Percentiles rank a stretch among this genome's conserved stretches.
Conservation (phyloP, 345 rosid species). For the Moricandia moricandioides region DNA sequence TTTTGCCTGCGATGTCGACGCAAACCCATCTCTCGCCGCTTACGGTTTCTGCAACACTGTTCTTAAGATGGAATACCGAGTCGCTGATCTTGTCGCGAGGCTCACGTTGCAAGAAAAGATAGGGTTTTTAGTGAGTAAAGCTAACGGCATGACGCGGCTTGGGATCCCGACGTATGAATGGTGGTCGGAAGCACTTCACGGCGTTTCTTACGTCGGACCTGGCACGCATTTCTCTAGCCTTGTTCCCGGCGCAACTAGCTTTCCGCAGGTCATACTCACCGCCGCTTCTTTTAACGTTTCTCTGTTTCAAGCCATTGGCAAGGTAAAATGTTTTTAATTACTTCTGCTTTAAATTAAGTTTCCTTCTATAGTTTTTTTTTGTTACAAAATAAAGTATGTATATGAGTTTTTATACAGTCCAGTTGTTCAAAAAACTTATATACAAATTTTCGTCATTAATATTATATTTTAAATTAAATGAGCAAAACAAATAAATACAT, state of each 20-base stretch:
- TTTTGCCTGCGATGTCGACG: conserved; percentile 69
- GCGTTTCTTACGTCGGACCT: conserved; percentile 76
- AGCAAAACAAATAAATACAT: too few species aligned
- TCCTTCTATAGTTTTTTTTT: too few species aligned
- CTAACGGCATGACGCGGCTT: conserved; percentile 61
- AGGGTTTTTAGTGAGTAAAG: conserved; percentile 45
- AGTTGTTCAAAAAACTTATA: too few species aligned
- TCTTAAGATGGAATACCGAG: conserved; percentile 46
- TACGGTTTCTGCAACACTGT: conserved; percentile 63
- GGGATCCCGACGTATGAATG: conserved; percentile 86
- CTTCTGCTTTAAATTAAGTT: too few species aligned
- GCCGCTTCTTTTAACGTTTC: conserved; percentile 89
- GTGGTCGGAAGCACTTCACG: conserved; percentile 99
- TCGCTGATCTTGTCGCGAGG: conserved; percentile 66
- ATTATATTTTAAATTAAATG: too few species aligned
- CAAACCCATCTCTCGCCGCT: conserved; percentile 44
- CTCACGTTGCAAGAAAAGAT: conserved; percentile 83
- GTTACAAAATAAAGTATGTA: too few species aligned
- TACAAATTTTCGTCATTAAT: too few species aligned
- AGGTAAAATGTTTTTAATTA: conserved; percentile 43
- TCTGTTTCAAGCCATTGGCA: conserved; percentile 81
- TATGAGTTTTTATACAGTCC: too few species aligned
- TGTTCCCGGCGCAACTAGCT: conserved; percentile 95
- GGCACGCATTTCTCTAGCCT: conserved; percentile 57
- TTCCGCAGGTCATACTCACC: conserved; percentile 89